Base-by-base conservation (phyloP, 2,329 filamentous ascomycete genomes). In the Blumeria hordei region DNA sequence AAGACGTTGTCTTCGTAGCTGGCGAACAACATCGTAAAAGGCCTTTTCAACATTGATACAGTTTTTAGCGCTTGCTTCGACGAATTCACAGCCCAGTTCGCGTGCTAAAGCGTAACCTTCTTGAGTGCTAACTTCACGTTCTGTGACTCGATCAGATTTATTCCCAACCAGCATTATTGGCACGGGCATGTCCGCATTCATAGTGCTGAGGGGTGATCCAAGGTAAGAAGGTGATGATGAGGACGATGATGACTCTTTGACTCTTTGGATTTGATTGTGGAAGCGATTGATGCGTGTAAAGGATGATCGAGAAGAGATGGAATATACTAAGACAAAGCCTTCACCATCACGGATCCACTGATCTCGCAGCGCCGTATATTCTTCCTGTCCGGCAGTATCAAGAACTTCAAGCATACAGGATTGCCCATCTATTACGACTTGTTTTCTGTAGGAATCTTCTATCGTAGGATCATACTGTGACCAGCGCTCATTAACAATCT, bases 331-430 rank as follows among this genome's bases (percentile, higher is more conserved):
- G 34, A 98, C 86, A 67, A 96, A 96, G 18, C 92, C 92, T 69
- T 98, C 92, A 61, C 92, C 90, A 66, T 96, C 90, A 63, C 92
- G 81, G 68, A 96, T 96, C 90, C 90, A 96, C 72, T 96, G 92
- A 68, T 96, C 92, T 65, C 92, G 78, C 64, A 96, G 73, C 50
- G 92, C 92, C 59, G 90, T 95, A 70, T 96, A 98, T 71, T 98
- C 92, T 71, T 98, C 92, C 69, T 98, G 92, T 56, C 92, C 92
- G 54, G 92, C 92, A 55, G 92, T 98, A 71, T 98, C 92, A 64
- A 95, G 78, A 51, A 94, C 88, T 69, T 96, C 90, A 64, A 95
- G 80, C 88, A 95, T 95, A 73, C 88, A 95, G 47, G 88, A 88
- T 68, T 94, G 86, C 58, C 81, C 78, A 67, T 96, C 92, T 69